phyloP scores from a whole-genome alignment of 2,329 filamentous ascomycete species.

The Sordariomycetes sp. region DNA sequence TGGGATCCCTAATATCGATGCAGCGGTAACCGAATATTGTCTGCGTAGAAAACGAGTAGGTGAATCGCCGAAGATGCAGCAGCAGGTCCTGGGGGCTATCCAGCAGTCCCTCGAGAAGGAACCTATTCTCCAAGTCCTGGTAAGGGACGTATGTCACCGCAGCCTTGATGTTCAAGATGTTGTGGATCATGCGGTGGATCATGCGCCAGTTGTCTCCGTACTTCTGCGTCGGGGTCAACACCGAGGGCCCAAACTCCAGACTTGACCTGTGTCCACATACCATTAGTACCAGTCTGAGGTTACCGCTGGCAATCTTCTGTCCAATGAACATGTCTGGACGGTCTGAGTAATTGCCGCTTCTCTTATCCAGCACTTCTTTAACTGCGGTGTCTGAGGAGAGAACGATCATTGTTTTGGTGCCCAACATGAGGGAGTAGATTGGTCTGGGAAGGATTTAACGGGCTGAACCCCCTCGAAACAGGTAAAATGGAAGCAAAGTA shows the following conservation, averaged over 20 bases:
- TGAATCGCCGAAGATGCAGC: conserved; percentile 36
- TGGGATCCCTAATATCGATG: conserved; percentile 27
- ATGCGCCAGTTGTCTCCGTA: conserved; percentile 4
- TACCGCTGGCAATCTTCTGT: conserved; percentile 15
- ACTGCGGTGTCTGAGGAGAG: conserved; percentile 33
- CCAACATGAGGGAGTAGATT: conserved; percentile 40
- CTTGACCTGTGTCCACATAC: conserved; percentile 3
- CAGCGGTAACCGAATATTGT: conserved; percentile 41
- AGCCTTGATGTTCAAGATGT: conserved; percentile 24
- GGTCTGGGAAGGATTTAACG: conserved; percentile 21
- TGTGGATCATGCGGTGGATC: conserved; percentile 21
- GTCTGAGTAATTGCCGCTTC: conserved; percentile 38
- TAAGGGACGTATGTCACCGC: conserved; percentile 29
- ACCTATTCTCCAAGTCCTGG: conserved; percentile 31
- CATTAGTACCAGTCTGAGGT: conserved; percentile 16
- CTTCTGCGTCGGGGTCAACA: background rate
- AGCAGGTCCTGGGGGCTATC: conserved; percentile 28
- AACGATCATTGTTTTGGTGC: conserved; percentile 35
- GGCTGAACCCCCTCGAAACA: conserved; percentile 8
- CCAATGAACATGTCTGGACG: conserved; percentile 21
- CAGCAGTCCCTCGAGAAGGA: conserved; percentile 28
- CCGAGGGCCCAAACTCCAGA: too few species aligned
- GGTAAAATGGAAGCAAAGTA: background rate
- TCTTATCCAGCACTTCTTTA: conserved; percentile 42
- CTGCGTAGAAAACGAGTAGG: conserved; percentile 36